phyloP scores from a whole-genome alignment of 208 protist species.

The Crithidia acanthocephali region DNA sequence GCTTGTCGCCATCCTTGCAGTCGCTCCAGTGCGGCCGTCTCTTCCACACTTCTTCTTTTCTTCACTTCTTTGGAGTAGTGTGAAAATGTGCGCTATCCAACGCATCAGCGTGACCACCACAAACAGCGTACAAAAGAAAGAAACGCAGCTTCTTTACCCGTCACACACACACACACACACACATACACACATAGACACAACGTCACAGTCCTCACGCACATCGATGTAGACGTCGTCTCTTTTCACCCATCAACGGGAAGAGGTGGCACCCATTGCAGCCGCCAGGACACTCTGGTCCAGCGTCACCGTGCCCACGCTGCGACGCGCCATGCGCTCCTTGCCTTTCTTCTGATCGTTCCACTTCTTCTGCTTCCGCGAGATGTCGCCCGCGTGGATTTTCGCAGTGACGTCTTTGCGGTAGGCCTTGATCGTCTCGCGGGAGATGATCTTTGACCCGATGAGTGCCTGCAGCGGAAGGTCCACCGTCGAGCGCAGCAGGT shows the following conservation, averaged over 20 bases:
- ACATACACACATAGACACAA: too few relatives aligned
- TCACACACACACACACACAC: too few relatives aligned
- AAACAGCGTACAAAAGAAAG: too few relatives aligned
- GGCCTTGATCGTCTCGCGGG: constrained; percentile 93
- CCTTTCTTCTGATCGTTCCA: constrained; percentile 97
- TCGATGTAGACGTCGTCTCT: too few relatives aligned
- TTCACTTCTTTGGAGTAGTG: too few relatives aligned
- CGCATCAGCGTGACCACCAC: constrained; percentile 1
- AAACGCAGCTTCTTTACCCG: too few relatives aligned
- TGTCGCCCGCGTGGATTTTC: constrained; percentile 96
- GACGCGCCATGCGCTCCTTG: constrained; percentile 96
- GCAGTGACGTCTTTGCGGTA: constrained; percentile 95
- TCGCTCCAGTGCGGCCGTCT: too few relatives aligned
- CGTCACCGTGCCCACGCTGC: constrained; percentile 91
- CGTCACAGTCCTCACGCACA: too few relatives aligned
- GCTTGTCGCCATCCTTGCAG: too few relatives aligned
- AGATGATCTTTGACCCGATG: constrained; percentile 90
- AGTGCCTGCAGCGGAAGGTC: constrained; percentile 94
- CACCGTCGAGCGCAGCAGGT: constrained; percentile 89
- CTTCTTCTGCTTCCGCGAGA: constrained; percentile 96
- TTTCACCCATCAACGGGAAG: constrained; percentile 24
- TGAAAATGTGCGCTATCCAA: too few relatives aligned
- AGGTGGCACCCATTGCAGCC: constrained; percentile 85
- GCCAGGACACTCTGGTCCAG: constrained; percentile 94
- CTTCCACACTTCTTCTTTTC: too few relatives aligned